Conservation (phyloP, 768 basidiomycete genomes). For the Lactifluus pinguis region DNA sequence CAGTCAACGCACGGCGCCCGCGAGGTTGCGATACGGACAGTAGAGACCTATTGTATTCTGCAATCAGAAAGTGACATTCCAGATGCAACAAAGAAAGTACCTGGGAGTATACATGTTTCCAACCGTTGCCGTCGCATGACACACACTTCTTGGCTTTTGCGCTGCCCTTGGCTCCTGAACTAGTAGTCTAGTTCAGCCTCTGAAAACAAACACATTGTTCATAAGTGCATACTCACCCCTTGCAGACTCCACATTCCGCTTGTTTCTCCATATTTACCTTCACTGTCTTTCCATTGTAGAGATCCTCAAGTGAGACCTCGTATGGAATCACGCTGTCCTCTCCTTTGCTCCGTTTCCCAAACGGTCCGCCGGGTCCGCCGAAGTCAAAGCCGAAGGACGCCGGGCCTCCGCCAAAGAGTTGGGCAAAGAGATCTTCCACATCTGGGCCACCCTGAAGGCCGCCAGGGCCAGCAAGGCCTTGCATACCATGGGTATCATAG, state of each 20-base stretch:
- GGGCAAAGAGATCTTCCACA: slow-evolving; percentile 66
- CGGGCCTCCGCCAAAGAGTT: slow-evolving; percentile 52
- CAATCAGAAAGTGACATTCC: background rate
- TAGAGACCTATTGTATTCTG: slow-evolving; percentile 30
- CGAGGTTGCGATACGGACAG: slow-evolving; percentile 40
- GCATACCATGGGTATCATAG: slow-evolving; percentile 71
- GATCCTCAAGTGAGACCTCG: slow-evolving; percentile 82
- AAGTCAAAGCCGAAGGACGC: slow-evolving; percentile 65
- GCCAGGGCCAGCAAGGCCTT: slow-evolving; percentile 45
- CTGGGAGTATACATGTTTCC: slow-evolving; percentile 50
- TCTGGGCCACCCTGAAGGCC: slow-evolving; percentile 34
- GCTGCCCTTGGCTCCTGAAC: slow-evolving; percentile 72
- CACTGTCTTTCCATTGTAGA: slow-evolving; percentile 85
- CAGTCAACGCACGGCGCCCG: slow-evolving; percentile 61
- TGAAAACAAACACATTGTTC: slow-evolving; percentile 7
- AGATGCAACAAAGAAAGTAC: slow-evolving; percentile 24
- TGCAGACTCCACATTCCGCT: slow-evolving; percentile 66
- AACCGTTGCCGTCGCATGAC: slow-evolving; percentile 79
- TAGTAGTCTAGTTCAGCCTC: slow-evolving; percentile 32
- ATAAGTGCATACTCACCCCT: slow-evolving; percentile 47
- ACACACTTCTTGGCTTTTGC: slow-evolving; percentile 81
- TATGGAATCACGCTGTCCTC: slow-evolving; percentile 71
- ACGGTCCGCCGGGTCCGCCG: slow-evolving; percentile 25
- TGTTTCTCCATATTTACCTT: slow-evolving; percentile 87
- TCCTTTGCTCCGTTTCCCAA: slow-evolving; percentile 44